Percentiles rank a stretch among this genome's conserved stretches.
phyloP scores from a whole-genome alignment of 352 stramenopile genomes.

The Pythium monospermum region DNA sequence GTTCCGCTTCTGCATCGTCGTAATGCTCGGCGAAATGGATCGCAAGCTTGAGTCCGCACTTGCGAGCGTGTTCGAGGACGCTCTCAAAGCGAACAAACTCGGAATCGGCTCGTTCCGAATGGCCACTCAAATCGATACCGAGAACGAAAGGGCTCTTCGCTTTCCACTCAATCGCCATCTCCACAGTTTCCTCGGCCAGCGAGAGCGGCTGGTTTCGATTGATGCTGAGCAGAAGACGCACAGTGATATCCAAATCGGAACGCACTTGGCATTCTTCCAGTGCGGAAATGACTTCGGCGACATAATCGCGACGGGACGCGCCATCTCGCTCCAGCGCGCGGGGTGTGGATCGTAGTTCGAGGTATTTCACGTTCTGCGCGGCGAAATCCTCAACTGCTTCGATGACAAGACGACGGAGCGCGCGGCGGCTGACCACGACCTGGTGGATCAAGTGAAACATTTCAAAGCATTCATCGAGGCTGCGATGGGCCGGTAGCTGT shows the following conservation, averaged over 20 bases:
- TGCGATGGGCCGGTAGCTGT: slow-evolving; percentile 41
- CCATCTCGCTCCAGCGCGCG: slow-evolving; percentile 51
- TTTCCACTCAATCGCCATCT: slow-evolving; percentile 50
- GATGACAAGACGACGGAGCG: slow-evolving; percentile 60
- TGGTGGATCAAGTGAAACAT: slow-evolving; percentile 86
- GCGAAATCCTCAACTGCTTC: slow-evolving; percentile 85
- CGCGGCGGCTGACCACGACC: slow-evolving; percentile 61
- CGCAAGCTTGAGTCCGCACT: slow-evolving; percentile 76
- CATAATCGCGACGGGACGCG: slow-evolving; percentile 54
- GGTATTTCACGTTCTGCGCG: slow-evolving; percentile 71
- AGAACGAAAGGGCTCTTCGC: slow-evolving; percentile 54
- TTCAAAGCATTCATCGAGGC: slow-evolving; percentile 82
- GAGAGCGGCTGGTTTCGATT: slow-evolving; percentile 68
- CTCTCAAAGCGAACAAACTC: slow-evolving; percentile 84
- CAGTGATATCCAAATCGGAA: slow-evolving; percentile 56
- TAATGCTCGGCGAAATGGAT: slow-evolving; percentile 93
- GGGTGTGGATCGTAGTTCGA: slow-evolving; percentile 83
- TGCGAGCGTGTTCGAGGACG: slow-evolving; percentile 62
- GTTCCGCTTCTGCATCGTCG: slow-evolving; percentile 68
- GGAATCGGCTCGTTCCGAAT: slow-evolving; percentile 69
- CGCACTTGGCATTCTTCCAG: slow-evolving; percentile 60
- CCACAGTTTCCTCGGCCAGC: slow-evolving; percentile 61
- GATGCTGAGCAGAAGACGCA: slow-evolving; percentile 76
- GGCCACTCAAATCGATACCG: slow-evolving; percentile 84
- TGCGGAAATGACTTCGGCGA: slow-evolving; percentile 59